Conservation (phyloP, 139 green algal genomes). For the Micractinium conductrix region DNA sequence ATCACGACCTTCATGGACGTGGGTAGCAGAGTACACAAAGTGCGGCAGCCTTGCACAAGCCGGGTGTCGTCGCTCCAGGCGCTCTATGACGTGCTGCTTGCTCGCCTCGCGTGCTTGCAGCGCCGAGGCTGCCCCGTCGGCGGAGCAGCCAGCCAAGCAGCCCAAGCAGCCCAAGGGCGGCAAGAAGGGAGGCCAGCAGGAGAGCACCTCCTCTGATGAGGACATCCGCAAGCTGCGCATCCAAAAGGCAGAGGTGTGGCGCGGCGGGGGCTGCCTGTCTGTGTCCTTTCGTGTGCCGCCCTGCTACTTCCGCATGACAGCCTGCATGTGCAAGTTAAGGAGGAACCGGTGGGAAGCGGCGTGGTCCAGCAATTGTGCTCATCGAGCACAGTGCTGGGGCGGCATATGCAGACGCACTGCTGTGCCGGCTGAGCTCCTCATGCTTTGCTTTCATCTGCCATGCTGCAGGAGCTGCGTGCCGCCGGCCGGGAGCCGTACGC, state of each 20-base stretch:
- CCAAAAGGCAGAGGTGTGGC: slow-evolving; percentile 65
- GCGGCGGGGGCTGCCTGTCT: too few species aligned
- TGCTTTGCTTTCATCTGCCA: too few species aligned
- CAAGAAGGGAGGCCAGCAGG: slow-evolving; percentile 43
- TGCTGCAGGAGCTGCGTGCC: slow-evolving; percentile 71
- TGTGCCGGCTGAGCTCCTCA: too few species aligned
- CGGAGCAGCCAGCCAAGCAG: not conserved
- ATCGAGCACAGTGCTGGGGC: too few species aligned
- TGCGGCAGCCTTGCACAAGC: not conserved
- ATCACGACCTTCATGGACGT: not conserved
- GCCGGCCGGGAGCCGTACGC: slow-evolving; percentile 88
- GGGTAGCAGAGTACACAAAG: not conserved
- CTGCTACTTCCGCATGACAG: too few species aligned
- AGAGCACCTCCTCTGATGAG: slow-evolving; percentile 60
- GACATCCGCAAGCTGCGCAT: slow-evolving; percentile 77
- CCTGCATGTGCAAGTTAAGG: too few species aligned
- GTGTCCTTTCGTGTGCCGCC: too few species aligned
- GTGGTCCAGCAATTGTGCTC: too few species aligned
- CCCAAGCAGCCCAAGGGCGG: slow-evolving; percentile 20
- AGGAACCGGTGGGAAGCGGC: not conserved
- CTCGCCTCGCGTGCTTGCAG: not conserved
- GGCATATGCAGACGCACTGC: too few species aligned
- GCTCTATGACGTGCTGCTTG: not conserved
- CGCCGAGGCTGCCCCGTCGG: not conserved
- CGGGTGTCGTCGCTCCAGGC: too few species aligned